Evolutionary conservation across 2,329 filamentous ascomycete genomes (phyloP).

Genomic region (Botryotinia narcissicola): DNA sequence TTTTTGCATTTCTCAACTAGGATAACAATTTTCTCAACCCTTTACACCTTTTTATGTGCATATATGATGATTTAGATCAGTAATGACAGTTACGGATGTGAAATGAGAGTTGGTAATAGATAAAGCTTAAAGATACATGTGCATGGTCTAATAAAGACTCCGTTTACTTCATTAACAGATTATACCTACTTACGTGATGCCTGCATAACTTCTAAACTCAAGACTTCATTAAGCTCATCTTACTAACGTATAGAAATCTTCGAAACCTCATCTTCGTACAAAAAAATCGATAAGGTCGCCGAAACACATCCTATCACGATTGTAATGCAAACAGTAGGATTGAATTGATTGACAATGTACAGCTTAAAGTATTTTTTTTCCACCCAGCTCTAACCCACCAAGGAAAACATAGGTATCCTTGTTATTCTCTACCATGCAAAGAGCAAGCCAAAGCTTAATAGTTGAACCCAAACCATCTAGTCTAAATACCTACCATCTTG

Average conservation of each 20-base stretch:
- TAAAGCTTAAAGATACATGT: not conserved
- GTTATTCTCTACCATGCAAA: not conserved
- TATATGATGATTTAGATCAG: accelerated
- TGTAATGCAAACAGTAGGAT: not conserved
- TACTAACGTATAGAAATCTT: not conserved
- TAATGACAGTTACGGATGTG: not conserved
- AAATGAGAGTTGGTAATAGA: no score
- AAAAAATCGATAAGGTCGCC: not conserved
- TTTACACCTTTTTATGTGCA: not conserved
- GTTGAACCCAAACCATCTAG: not conserved
- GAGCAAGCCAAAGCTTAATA: not conserved
- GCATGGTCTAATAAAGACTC: no score
- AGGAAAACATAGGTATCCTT: not conserved
- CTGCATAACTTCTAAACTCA: not conserved
- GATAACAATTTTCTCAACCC: no score
- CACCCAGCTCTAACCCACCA: no score
- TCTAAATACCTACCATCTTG: not conserved
- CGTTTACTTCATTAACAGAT: not conserved
- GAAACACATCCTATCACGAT: not conserved
- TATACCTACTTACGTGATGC: not conserved
- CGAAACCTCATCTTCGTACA: not conserved
- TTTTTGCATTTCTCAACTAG: not conserved
- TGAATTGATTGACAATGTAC: not conserved
- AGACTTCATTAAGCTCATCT: not conserved
- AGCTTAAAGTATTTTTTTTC: not conserved